Evolutionary conservation across 257 asterid genomes (phyloP).

Genomic region (Solanum lignicaule): DNA sequence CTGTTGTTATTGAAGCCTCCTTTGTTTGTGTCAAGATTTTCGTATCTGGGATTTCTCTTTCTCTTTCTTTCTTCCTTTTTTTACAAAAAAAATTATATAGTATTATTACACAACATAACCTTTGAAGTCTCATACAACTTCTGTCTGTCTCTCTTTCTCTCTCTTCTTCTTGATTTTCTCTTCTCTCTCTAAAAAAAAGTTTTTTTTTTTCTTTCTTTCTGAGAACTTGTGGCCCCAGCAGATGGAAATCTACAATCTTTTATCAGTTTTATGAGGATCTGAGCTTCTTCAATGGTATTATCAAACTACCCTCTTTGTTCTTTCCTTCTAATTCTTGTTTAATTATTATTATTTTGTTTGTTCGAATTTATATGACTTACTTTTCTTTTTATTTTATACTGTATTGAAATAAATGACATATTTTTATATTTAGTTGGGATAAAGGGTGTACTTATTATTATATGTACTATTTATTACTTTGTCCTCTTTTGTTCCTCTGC

Average conservation of each 20-base stretch:
- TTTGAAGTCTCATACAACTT: not conserved
- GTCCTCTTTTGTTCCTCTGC: not conserved
- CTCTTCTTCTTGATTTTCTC: slow-evolving; percentile 5
- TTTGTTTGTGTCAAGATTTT: slow-evolving; percentile 75
- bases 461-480: not conserved
- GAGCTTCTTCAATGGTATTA: slow-evolving; percentile 68
- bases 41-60: slow-evolving; percentile 89
- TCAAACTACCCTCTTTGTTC: slow-evolving; percentile 23
- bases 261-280: slow-evolving; percentile 68
- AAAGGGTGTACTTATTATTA: not conserved
- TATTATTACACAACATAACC: not conserved
- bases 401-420: too few relatives aligned
- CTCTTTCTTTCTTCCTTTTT: slow-evolving; percentile 2
- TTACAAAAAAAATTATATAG: slow-evolving; percentile 2
- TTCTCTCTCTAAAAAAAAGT: slow-evolving; percentile 40
- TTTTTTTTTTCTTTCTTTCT: slow-evolving; percentile 16
- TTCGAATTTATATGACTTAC: too few relatives aligned
- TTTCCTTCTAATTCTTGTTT: slow-evolving; percentile 26
- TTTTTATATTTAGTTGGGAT: too few relatives aligned
- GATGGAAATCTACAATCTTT: slow-evolving; percentile 74
- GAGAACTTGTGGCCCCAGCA: slow-evolving; percentile 35
- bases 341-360: not conserved
- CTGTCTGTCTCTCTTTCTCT: not conserved
- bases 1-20: slow-evolving; percentile 73
- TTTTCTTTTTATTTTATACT: too few relatives aligned